These are phyloP conservation scores for Neurospora sp. DNA, from an alignment of 495 filamentous ascomycete species.

Conservation along the genomic window DNA sequence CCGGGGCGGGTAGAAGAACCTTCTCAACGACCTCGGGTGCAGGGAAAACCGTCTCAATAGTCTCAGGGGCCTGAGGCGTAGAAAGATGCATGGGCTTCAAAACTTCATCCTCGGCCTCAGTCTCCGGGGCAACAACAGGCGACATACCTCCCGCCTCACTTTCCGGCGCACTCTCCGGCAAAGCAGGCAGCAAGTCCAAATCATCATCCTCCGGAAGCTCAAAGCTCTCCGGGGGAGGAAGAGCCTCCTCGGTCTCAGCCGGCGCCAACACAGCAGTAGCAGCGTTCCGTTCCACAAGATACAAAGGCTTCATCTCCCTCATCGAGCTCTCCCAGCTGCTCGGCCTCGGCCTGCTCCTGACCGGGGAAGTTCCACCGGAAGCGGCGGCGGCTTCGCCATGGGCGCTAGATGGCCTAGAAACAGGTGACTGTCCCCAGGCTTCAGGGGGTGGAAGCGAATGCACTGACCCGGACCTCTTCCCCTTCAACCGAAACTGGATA, in stretches of 20 bases:
- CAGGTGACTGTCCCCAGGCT: constrained; percentile 29
- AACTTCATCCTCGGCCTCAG: not conserved
- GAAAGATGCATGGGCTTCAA: not conserved
- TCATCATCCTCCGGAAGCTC: not conserved
- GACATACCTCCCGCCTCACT: not conserved
- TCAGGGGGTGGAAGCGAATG: constrained; percentile 18
- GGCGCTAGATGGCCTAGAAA: not conserved
- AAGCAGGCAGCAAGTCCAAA: not conserved
- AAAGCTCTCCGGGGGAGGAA: not conserved
- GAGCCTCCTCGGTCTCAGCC: not conserved
- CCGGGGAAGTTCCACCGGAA: constrained; percentile 9
- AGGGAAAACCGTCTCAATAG: not conserved
- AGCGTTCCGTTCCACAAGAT: constrained; percentile 33
- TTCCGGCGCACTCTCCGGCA: not conserved
- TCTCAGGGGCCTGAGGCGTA: not conserved
- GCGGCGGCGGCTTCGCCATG: constrained; percentile 1
- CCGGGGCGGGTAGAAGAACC: too few species aligned
- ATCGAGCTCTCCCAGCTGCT: constrained; percentile 38
- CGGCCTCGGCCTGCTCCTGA: constrained; percentile 28
- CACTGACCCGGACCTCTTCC: constrained; percentile 29
- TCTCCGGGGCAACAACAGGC: not conserved
- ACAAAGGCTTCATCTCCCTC: constrained; percentile 39
- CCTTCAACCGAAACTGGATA: constrained; percentile 35
- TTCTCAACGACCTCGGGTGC: not conserved
- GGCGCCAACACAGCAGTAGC: not conserved